A percentile compares a stretch with the other conserved stretches of the same genome.
phyloP scores from a whole-genome alignment of 257 asterid species.

The Plantago elongata region DNA sequence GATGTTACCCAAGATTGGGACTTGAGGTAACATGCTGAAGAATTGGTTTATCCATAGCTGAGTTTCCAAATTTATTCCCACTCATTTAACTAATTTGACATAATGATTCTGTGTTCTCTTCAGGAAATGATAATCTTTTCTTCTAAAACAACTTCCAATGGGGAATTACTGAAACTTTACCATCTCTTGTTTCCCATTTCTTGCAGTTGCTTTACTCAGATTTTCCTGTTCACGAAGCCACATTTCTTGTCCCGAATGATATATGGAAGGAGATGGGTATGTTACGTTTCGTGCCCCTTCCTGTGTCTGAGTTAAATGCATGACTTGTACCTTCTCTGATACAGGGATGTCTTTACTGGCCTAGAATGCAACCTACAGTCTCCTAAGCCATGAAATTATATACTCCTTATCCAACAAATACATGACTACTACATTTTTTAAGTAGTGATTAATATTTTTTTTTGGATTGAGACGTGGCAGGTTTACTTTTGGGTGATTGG shows the following conservation, averaged over 20 bases:
- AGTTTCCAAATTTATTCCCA: slow-evolving; percentile 5
- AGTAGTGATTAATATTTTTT: too few relatives aligned
- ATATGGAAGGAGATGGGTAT: slow-evolving; percentile 91
- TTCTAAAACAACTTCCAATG: neutral
- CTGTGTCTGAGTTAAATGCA: neutral
- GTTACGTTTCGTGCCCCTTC: slow-evolving; percentile 11
- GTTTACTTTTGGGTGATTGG: slow-evolving; percentile 83
- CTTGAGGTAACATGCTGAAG: slow-evolving; percentile 51
- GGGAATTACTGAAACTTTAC: neutral
- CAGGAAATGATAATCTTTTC: neutral
- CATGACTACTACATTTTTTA: too few relatives aligned
- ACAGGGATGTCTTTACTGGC: too few relatives aligned
- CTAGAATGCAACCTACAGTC: too few relatives aligned
- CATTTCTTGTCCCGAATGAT: slow-evolving; percentile 51
- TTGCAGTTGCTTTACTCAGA: slow-evolving; percentile 85
- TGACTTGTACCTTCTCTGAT: neutral
- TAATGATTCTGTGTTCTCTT: neutral
- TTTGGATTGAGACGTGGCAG: slow-evolving; percentile 35
- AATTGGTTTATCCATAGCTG: neutral
- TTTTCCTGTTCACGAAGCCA: slow-evolving; percentile 88
- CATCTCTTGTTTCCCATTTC: slow-evolving; percentile 3
- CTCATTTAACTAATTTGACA: neutral
- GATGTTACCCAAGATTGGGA: slow-evolving; percentile 95
- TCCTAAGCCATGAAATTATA: too few relatives aligned
- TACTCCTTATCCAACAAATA: too few relatives aligned